Evolutionary conservation across 164 flowering plant genomes (phyloP).

Genomic region (Piper longum): DNA sequence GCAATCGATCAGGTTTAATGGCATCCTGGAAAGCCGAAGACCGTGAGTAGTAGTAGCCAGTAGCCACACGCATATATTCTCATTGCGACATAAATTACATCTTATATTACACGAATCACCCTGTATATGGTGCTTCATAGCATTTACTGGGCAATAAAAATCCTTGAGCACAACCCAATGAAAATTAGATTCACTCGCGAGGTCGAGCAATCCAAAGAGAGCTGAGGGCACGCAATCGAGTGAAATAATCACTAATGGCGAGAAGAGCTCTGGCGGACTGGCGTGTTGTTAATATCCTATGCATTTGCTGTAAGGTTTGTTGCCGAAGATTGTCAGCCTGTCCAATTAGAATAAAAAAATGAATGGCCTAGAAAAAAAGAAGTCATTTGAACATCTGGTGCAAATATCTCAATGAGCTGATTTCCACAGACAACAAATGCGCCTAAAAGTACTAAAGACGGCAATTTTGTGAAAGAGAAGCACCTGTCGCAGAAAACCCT

Average conservation of each 20-base stretch:
- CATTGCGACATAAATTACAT: neutral
- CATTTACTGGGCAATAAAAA: neutral
- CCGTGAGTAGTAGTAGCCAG: neutral
- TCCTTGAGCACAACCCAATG: neutral
- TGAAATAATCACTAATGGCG: conserved; percentile 59
- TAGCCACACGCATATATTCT: neutral
- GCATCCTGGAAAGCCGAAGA: neutral
- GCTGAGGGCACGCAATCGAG: conserved; percentile 73
- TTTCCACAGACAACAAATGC: neutral
- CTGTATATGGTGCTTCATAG: neutral
- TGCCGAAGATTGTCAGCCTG: conserved; percentile 80
- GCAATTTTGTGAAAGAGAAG: neutral
- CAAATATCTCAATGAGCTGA: neutral
- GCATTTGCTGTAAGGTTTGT: conserved; percentile 73
- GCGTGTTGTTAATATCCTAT: conserved; percentile 55
- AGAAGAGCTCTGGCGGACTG: conserved; percentile 83
- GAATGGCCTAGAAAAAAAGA: neutral
- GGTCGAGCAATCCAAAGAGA: conserved; percentile 85
- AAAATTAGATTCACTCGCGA: conserved; percentile 25
- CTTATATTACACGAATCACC: neutral
- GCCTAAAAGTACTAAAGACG: neutral
- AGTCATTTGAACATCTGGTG: neutral
- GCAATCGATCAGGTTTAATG: neutral
- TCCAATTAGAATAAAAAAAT: neutral
- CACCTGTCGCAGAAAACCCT: conserved; percentile 78